Conservation (phyloP, 495 filamentous ascomycete species). For the Terfezia claveryi region DNA sequence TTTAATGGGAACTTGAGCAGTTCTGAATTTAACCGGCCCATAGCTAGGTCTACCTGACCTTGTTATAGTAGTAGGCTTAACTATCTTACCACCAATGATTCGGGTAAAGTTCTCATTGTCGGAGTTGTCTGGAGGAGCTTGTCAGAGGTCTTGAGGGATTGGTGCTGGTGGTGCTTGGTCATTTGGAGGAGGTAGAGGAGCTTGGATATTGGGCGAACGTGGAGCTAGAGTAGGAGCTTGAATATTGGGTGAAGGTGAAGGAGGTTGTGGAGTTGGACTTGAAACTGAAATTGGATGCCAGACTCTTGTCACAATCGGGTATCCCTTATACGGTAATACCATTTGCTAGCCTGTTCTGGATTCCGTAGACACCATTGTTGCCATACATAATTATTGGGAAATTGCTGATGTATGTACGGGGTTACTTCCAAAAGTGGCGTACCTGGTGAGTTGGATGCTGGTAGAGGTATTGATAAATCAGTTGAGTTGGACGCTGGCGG, state of each 20-base stretch:
- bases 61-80: too few relatives aligned
- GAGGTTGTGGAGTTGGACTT: too few relatives aligned
- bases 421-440: too few relatives aligned
- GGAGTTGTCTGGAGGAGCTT: neutral
- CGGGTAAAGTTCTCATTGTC: neutral
- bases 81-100: too few relatives aligned
- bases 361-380: neutral
- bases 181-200: neutral
- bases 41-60: neutral
- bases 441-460: too few relatives aligned
- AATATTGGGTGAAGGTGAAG: too few relatives aligned
- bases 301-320: neutral
- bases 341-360: neutral
- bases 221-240: too few relatives aligned
- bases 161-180: neutral
- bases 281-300: neutral
- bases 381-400: neutral
- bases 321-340: neutral
- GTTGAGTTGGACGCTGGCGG: too few relatives aligned
- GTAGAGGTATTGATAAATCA: too few relatives aligned
- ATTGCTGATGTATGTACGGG: too few relatives aligned
- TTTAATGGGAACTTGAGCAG: neutral
- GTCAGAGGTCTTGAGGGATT: neutral
- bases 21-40: neutral
- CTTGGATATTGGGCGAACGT: neutral